These are phyloP conservation scores for Pelargonium citronellum DNA, from an alignment of 441 rosid genomes.

Conservation along the genomic window DNA sequence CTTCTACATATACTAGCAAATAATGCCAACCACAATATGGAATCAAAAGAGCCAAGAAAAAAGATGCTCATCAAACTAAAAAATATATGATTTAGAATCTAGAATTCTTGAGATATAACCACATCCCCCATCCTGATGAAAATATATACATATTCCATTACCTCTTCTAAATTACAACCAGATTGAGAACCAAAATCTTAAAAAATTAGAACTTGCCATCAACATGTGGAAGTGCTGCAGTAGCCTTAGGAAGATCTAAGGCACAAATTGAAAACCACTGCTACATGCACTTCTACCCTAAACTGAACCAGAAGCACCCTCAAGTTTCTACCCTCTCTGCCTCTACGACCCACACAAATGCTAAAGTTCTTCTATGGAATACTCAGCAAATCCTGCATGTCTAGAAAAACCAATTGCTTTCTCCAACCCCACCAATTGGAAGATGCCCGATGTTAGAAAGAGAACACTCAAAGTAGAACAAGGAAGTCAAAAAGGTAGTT, in stretches of 20 bases:
- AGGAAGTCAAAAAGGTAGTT: background rate
- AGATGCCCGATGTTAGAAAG: conserved; percentile 8
- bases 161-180: conserved; percentile 7
- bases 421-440: conserved; percentile 7
- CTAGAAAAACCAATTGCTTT: conserved; percentile 1
- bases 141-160: background rate
- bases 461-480: background rate
- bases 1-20: background rate
- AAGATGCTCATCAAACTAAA: conserved; percentile 7
- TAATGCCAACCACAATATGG: conserved; percentile 6
- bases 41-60: conserved; percentile 1
- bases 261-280: conserved; percentile 1
- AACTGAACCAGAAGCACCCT: conserved; percentile 7
- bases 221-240: conserved; percentile 10
- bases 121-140: conserved; percentile 5
- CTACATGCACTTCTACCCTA: conserved; percentile 5
- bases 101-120: background rate
- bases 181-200: background rate
- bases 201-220: conserved; percentile 8
- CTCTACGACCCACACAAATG: conserved; percentile 2
- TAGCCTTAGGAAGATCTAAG: background rate
- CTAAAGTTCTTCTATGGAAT: conserved; percentile 7
- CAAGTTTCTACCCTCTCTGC: conserved; percentile 7
- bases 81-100: background rate
- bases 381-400: conserved; percentile 10